phyloP scores from a whole-genome alignment of 139 green algal species.

The Deuterostichococcus epilithicus region DNA sequence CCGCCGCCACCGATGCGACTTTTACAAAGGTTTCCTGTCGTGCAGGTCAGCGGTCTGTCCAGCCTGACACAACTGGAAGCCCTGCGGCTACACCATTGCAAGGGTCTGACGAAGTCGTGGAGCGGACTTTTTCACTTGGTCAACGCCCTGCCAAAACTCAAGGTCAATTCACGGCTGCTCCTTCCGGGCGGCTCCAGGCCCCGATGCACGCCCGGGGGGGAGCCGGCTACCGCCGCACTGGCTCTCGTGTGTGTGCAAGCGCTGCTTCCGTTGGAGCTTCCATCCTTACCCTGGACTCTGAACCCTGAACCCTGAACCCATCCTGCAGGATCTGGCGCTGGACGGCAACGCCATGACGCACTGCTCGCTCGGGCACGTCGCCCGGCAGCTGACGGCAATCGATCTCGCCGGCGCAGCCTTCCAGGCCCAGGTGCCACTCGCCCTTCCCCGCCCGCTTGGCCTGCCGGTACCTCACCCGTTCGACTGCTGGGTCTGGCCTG shows the following conservation, averaged over 20 bases:
- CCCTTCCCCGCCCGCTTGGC: no score
- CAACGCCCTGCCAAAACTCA: neutral
- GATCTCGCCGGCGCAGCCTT: neutral
- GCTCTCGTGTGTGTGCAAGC: no score
- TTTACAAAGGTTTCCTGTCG: no score
- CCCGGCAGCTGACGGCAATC: neutral
- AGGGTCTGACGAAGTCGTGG: neutral
- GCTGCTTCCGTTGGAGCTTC: no score
- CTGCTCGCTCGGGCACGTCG: neutral
- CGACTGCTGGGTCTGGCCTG: no score
- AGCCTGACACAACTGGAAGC: neutral
- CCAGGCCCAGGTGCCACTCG: neutral
- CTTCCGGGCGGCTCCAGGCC: neutral
- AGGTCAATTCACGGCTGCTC: no score
- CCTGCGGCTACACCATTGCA: neutral
- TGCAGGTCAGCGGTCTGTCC: neutral
- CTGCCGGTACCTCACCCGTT: neutral
- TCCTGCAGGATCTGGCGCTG: neutral
- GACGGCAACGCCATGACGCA: neutral
- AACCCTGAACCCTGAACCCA: neutral
- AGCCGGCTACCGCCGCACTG: no score
- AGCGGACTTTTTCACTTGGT: neutral
- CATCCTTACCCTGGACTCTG: no score
- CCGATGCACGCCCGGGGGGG: no score
- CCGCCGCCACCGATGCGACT: no score